A percentile compares a stretch with the other conserved stretches of the same genome.
Conservation (phyloP, 2,329 filamentous ascomycete genomes). For the Elsinoe necatrix region DNA sequence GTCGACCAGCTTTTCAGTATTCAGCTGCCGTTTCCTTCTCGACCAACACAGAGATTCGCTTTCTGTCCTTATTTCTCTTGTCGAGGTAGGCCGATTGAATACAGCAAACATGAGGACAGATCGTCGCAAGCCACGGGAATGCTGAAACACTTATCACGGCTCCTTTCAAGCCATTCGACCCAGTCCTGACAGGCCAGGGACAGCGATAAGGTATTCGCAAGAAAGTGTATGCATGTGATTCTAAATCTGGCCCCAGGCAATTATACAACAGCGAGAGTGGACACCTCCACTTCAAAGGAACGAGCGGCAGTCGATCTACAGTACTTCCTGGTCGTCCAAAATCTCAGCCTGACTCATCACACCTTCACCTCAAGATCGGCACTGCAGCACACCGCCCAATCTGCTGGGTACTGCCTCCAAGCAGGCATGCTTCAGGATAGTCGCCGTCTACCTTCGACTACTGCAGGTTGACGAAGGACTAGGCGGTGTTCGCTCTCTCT, state of each 20-base stretch:
- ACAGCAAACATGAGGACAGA: too few species aligned
- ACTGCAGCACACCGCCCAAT: not conserved
- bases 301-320: not conserved
- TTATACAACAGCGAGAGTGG: not conserved
- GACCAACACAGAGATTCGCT: too few species aligned
- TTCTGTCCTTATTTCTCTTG: too few species aligned
- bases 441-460: not conserved
- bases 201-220: not conserved
- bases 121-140: not conserved
- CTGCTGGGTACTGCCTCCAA: not conserved
- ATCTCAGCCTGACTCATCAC: not conserved
- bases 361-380: slow-evolving; percentile 1
- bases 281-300: not conserved
- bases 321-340: not conserved
- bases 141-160: not conserved
- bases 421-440: not conserved
- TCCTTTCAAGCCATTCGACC: not conserved
- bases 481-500: not conserved
- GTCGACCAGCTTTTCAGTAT: not conserved
- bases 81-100: too few species aligned
- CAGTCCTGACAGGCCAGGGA: not conserved
- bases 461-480: not conserved
- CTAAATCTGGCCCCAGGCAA: not conserved
- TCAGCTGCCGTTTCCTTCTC: slow-evolving; percentile 3
- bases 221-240: not conserved